These are phyloP conservation scores for Cerioporus squamosus DNA, from an alignment of 1,284 basidiomycete species.

Conservation along the genomic window DNA sequence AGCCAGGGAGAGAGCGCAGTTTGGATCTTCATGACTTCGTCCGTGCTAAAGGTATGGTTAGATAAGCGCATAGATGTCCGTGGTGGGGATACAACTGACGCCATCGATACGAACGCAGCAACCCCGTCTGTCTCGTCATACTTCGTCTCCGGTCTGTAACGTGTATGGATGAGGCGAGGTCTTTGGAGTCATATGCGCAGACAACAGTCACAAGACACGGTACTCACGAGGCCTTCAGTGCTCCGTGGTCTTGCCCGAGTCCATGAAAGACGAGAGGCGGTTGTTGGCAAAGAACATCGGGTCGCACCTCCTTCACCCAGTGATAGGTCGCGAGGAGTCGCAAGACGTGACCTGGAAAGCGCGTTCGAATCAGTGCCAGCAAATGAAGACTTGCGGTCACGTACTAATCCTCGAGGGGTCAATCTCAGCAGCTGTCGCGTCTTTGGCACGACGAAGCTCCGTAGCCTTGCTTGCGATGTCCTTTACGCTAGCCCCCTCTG, in stretches of 20 bases:
- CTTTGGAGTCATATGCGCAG: no score
- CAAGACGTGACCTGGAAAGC: conserved; percentile 67
- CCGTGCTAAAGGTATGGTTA: neutral
- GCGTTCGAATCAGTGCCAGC: no score
- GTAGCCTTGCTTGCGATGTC: conserved; percentile 45
- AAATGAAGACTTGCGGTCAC: no score
- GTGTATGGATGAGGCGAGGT: no score
- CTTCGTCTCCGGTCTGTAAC: conserved; percentile 15
- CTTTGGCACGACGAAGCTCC: conserved; percentile 9
- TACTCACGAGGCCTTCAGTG: conserved; percentile 39
- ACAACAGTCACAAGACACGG: no score
- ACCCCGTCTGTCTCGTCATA: conserved; percentile 23
- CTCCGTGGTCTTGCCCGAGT: conserved; percentile 58
- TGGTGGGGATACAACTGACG: neutral
- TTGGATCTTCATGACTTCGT: conserved; percentile 16
- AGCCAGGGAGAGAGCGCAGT: conserved; percentile 14
- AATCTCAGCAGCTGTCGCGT: conserved; percentile 4
- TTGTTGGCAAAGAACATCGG: conserved; percentile 72
- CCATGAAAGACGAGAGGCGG: conserved; percentile 64
- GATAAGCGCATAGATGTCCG: neutral
- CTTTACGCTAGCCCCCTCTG: conserved; percentile 58
- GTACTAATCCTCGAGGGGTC: conserved; percentile 17
- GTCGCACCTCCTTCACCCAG: conserved; percentile 62
- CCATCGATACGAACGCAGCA: conserved; percentile 13
- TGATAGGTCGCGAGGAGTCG: conserved; percentile 76